Base-by-base conservation (phyloP, 495 filamentous ascomycete species). In the Penicillium pulvis region DNA sequence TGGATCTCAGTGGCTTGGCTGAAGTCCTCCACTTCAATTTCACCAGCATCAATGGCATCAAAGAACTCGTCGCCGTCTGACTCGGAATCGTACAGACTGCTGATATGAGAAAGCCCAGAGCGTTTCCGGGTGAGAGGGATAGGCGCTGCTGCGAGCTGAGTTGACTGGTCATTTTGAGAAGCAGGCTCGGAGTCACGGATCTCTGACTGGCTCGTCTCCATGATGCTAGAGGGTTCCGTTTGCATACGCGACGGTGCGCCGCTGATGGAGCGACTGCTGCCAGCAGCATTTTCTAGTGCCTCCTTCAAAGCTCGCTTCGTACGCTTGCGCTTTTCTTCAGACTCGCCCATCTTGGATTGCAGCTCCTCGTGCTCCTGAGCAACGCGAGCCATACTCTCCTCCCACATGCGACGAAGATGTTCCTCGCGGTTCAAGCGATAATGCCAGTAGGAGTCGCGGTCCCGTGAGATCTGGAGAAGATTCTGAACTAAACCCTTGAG, bases 381-480 rank as follows among this genome's bases (percentile, higher is more conserved):
- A 23, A 98, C 87, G 51, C 88, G 85, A 6, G 92, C 90, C 94
- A 98, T 98, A 74, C 92, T 98, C 60, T 98, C 95, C 76, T 98
- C 94, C 94, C 95, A 98, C 83, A 98, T 87, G 45, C 89, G 85
- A 28, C 94, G 85, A 66, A 97, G 85, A 67, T 93, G 85, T 33
- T 85, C 87, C 72, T 98, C 94, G 36, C 90, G 87, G 65, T 93
- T 92, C 28, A 98, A 81, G 16, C 94, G 86, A 69, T 94, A 93
- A 71, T 97, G 92, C 94, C 94, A 98, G 68, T 97, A 96, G 0
- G 91, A 85, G 72, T 98, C 94, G 28, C 95, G 88, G 65, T 98
- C 94, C 56, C 89, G 84, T 16, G 92, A 92, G 65, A 98, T 98
- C 35, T 90, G 90, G 12, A 97, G 75, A 4, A 98, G 83, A 70